phyloP scores from a whole-genome alignment of 2,329 filamentous ascomycete genomes.

The Diaporthe eres region DNA sequence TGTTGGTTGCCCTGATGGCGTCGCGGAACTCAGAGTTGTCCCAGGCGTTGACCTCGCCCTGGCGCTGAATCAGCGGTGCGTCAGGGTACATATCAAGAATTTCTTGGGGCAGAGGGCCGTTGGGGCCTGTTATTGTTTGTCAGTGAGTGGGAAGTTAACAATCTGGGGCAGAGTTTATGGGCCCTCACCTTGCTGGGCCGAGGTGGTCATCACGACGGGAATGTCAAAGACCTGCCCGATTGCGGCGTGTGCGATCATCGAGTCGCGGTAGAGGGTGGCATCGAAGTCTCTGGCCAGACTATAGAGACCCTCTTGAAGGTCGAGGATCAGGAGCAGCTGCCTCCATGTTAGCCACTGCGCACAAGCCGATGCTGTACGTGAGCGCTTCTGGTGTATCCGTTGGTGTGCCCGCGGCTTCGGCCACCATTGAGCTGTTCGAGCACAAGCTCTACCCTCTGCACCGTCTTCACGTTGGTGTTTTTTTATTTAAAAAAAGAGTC shows the following conservation, averaged over 20 bases:
- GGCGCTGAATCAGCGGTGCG: slow-evolving; percentile 75
- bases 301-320: slow-evolving; percentile 73
- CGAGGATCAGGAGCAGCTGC: slow-evolving; percentile 69
- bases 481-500: not conserved
- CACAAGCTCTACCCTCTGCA: not conserved
- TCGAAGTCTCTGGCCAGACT: slow-evolving; percentile 76
- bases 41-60: slow-evolving; percentile 84
- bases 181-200: slow-evolving; percentile 67
- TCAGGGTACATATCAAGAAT: slow-evolving; percentile 77
- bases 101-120: slow-evolving; percentile 79
- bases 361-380: not conserved
- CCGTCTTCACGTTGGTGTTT: not conserved
- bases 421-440: not conserved
- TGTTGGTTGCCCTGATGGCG: slow-evolving; percentile 75
- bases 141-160: not conserved
- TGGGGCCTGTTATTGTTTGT: slow-evolving; percentile 67
- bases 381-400: not conserved
- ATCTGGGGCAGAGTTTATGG: not conserved
- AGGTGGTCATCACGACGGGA: slow-evolving; percentile 79
- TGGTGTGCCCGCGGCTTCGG: too few relatives aligned
- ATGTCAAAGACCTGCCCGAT: slow-evolving; percentile 76
- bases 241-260: slow-evolving; percentile 77
- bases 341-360: not conserved
- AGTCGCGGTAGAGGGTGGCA: slow-evolving; percentile 74
- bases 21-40: slow-evolving; percentile 78